These are phyloP conservation scores for Amniculicola lignicola DNA, from an alignment of 495 filamentous ascomycete species.

Conservation along the genomic window DNA sequence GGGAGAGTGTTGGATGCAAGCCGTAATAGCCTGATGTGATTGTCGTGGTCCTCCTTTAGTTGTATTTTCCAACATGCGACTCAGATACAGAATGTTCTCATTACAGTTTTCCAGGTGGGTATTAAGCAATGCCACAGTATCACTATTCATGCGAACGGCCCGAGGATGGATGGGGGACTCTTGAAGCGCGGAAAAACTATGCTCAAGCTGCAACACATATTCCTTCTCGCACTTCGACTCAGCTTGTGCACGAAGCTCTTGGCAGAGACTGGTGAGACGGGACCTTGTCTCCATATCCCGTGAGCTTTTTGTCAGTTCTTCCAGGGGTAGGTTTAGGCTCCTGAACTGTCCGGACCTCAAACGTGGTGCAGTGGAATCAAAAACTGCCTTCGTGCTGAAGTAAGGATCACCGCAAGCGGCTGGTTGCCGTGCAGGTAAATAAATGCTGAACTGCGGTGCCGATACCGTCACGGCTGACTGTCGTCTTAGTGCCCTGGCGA, in stretches of 20 bases:
- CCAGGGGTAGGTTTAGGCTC: not conserved
- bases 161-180: not conserved
- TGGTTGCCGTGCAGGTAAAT: too few species aligned
- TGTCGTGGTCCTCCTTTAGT: not conserved
- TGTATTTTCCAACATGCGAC: not conserved
- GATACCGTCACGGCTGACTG: not conserved
- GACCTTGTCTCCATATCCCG: not conserved
- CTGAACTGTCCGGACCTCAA: not conserved
- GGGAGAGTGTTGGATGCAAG: conserved; percentile 14
- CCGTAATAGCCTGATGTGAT: conserved; percentile 3
- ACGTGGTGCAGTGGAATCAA: not conserved
- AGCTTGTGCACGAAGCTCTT: not conserved
- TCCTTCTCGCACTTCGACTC: conserved; percentile 1
- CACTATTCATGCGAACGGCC: not conserved
- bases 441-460: too few species aligned
- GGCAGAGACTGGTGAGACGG: not conserved
- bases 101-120: not conserved
- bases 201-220: not conserved
- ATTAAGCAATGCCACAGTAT: not conserved
- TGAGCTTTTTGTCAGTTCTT: not conserved
- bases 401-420: not conserved
- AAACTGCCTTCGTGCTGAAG: not conserved
- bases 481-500: conserved; percentile 2
- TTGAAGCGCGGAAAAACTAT: conserved; percentile 1
- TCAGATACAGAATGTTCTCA: not conserved